Evolutionary conservation across 2,329 filamentous ascomycete species (phyloP).

Genomic region (Talaromyces sp.): DNA sequence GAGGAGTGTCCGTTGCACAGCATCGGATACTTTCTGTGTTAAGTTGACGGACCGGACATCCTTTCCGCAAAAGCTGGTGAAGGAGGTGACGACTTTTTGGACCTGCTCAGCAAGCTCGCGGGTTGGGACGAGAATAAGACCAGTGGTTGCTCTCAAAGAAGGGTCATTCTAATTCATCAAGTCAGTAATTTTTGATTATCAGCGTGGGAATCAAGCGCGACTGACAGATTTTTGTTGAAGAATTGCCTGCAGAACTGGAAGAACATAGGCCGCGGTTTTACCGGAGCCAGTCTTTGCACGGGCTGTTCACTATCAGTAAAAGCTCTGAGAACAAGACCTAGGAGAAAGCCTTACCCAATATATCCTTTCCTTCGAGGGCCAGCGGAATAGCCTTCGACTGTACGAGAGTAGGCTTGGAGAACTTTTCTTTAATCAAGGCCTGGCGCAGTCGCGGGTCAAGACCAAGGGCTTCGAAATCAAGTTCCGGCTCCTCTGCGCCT

Average conservation of each 20-base stretch:
- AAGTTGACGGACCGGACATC: constrained; percentile 82
- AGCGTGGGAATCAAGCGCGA: constrained; percentile 2
- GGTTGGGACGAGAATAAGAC: constrained; percentile 91
- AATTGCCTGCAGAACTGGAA: constrained; percentile 84
- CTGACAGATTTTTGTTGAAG: constrained; percentile 73
- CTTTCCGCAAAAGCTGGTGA: constrained; percentile 82
- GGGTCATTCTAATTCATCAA: constrained; percentile 34
- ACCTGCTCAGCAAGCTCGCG: constrained; percentile 94
- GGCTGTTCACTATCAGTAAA: constrained; percentile 52
- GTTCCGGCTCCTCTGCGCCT: constrained; percentile 35
- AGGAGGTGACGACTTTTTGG: constrained; percentile 72
- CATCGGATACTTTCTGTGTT: constrained; percentile 85
- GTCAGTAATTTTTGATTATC: background rate
- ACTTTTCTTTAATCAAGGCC: constrained; percentile 81
- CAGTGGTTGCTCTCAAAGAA: constrained; percentile 59
- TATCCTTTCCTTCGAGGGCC: constrained; percentile 82
- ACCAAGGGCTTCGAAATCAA: constrained; percentile 73
- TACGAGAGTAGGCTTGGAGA: constrained; percentile 82
- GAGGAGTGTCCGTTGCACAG: constrained; percentile 83
- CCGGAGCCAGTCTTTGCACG: constrained; percentile 94
- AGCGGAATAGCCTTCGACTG: constrained; percentile 87
- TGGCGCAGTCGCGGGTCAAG: constrained; percentile 86
- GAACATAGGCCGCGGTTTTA: constrained; percentile 93
- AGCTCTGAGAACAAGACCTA: background rate
- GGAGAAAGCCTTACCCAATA: constrained; percentile 59